phyloP scores from a whole-genome alignment of 495 filamentous ascomycete genomes.

The Trichoderma gamsii region DNA sequence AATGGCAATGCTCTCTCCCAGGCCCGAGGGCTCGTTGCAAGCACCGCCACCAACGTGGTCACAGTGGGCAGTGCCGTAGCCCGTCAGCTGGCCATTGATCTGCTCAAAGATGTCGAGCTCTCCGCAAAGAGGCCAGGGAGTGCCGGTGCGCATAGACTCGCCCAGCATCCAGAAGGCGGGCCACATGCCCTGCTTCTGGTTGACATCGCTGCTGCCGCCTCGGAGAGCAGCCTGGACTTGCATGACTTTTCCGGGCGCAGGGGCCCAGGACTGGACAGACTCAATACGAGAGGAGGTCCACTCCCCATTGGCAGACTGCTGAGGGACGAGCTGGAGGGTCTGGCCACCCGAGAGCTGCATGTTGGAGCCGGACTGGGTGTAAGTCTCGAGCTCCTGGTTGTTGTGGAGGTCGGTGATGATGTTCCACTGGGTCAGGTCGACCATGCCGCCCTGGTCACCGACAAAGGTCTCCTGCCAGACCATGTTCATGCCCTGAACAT shows the following conservation, averaged over 20 bases:
- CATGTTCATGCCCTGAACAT: constrained; percentile 27
- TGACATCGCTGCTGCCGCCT: constrained; percentile 29
- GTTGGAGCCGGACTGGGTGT: constrained; percentile 29
- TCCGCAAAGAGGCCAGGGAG: constrained; percentile 43
- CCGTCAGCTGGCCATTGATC: constrained; percentile 39
- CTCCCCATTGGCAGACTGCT: constrained; percentile 28
- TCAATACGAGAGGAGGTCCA: constrained; percentile 51
- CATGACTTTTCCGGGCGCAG: constrained; percentile 34
- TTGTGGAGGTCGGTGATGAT: constrained; percentile 30
- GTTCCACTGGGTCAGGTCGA: constrained; percentile 26
- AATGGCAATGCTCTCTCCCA: constrained; percentile 26
- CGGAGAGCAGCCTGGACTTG: constrained; percentile 37
- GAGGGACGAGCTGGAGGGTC: constrained; percentile 36
- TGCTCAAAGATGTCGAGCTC: constrained; percentile 52
- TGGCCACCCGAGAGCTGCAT: constrained; percentile 32
- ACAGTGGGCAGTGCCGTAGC: constrained; percentile 46
- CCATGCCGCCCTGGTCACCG: constrained; percentile 25
- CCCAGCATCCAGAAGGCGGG: constrained; percentile 51
- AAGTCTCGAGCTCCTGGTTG: constrained; percentile 33
- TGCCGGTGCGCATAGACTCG: constrained; percentile 42
- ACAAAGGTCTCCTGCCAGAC: constrained; percentile 29
- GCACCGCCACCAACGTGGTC: constrained; percentile 34
- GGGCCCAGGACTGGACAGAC: constrained; percentile 36
- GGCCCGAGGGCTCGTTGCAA: constrained; percentile 43
- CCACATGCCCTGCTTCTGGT: constrained; percentile 45